Evolutionary conservation across 441 rosid genomes (phyloP).

Genomic region (Viola pubescens): DNA sequence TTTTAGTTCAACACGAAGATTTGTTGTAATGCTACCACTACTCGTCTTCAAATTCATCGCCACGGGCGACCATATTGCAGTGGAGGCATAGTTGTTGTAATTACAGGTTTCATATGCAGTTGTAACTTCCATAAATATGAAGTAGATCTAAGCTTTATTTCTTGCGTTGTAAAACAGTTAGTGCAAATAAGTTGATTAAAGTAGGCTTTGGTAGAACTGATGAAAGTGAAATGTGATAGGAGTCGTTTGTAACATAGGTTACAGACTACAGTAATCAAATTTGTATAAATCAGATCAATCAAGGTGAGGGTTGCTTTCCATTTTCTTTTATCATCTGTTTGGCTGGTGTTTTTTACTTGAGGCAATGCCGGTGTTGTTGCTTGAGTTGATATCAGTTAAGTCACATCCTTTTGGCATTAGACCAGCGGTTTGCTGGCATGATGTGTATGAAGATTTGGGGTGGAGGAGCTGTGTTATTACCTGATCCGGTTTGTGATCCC

Average conservation of each 20-base stretch:
- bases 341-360: too few species aligned
- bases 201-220: slow-evolving; percentile 16
- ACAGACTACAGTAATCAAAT: neutral
- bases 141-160: slow-evolving; percentile 15
- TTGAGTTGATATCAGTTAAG: too few species aligned
- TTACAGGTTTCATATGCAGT: slow-evolving; percentile 20
- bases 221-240: slow-evolving; percentile 13
- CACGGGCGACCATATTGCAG: neutral
- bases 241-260: slow-evolving; percentile 23
- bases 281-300: too few species aligned
- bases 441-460: too few species aligned
- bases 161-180: slow-evolving; percentile 19
- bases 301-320: too few species aligned
- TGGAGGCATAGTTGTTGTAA: slow-evolving; percentile 11
- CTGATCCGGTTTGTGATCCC: too few species aligned
- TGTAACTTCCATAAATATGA: slow-evolving; percentile 16
- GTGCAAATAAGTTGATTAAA: slow-evolving; percentile 21
- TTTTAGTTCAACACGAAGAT: neutral
- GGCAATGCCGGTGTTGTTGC: too few species aligned
- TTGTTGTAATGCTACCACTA: neutral
- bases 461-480: too few species aligned
- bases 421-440: too few species aligned
- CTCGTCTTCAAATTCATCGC: neutral
- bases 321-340: too few species aligned
- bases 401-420: too few species aligned